Percentiles rank a stretch among this genome's conserved stretches.
phyloP scores from a whole-genome alignment of 345 rosid species.

The Dipteronia dyeriana region DNA sequence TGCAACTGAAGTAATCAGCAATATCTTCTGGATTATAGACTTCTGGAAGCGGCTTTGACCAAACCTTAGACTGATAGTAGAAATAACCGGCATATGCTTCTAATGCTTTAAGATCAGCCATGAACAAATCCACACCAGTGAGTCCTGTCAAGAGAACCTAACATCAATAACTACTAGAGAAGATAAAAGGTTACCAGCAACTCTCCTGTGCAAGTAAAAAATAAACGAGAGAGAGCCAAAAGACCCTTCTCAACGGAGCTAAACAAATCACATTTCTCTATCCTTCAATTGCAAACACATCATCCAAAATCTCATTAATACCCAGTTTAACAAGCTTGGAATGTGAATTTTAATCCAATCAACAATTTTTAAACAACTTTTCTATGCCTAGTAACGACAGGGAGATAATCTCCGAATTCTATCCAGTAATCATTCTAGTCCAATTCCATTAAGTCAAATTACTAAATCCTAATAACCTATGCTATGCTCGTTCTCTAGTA shows the following conservation, averaged over 20 bases:
- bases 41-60: conserved; percentile 96
- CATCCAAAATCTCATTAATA: not conserved
- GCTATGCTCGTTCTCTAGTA: too few species aligned
- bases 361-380: not conserved
- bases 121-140: conserved; percentile 74
- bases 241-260: not conserved
- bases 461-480: too few species aligned
- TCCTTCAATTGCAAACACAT: not conserved
- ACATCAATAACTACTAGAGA: conserved; percentile 14
- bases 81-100: conserved; percentile 69
- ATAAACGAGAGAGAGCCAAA: not conserved
- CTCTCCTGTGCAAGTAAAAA: not conserved
- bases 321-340: not conserved
- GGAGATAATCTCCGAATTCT: not conserved
- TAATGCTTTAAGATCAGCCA: conserved; percentile 94
- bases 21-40: conserved; percentile 72
- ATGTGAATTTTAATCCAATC: not conserved
- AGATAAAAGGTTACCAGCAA: not conserved
- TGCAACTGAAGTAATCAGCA: conserved; percentile 74
- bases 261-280: not conserved
- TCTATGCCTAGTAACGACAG: too few species aligned
- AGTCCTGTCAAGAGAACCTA: conserved; percentile 52
- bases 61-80: conserved; percentile 59
- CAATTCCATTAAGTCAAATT: too few species aligned
- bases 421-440: too few species aligned